These are phyloP conservation scores for Emmonsia crescens DNA, from an alignment of 2,329 filamentous ascomycete species.

Conservation along the genomic window DNA sequence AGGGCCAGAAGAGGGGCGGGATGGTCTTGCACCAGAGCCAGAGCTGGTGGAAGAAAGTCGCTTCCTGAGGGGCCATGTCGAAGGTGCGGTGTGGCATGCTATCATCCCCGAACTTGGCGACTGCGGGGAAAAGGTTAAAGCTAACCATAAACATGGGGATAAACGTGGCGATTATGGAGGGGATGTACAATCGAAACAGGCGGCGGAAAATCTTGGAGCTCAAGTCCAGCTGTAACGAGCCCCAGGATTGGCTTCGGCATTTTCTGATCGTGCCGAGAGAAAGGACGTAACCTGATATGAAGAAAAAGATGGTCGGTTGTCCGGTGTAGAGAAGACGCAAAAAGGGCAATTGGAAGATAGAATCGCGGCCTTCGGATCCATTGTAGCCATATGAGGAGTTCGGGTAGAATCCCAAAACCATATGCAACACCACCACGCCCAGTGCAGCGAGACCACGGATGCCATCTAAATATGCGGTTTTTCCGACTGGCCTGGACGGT, in stretches of 20 bases:
- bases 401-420: slow-evolving; percentile 9
- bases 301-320: slow-evolving; percentile 39
- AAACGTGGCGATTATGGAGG: slow-evolving; percentile 29
- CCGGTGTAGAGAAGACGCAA: slow-evolving; percentile 34
- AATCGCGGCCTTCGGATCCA: slow-evolving; percentile 9
- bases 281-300: slow-evolving; percentile 40
- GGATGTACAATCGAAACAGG: slow-evolving; percentile 33
- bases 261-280: slow-evolving; percentile 33
- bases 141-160: slow-evolving; percentile 33
- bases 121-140: slow-evolving; percentile 32
- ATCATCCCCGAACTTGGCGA: slow-evolving; percentile 24
- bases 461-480: slow-evolving; percentile 19
- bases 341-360: slow-evolving; percentile 31
- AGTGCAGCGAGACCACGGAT: slow-evolving; percentile 19
- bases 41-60: slow-evolving; percentile 28
- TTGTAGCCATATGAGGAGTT: slow-evolving; percentile 10
- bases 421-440: slow-evolving; percentile 11
- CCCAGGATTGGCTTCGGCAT: slow-evolving; percentile 28
- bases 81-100: slow-evolving; percentile 25
- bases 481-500: slow-evolving; percentile 1
- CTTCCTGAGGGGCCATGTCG: slow-evolving; percentile 35
- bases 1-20: slow-evolving; percentile 27
- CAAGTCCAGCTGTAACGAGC: slow-evolving; percentile 28
- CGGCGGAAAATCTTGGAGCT: slow-evolving; percentile 36
- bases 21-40: slow-evolving; percentile 30